Evolutionary conservation across 1,139 yeast species (phyloP), one percentile per base, ranked within the genome.

Genomic region (Debaryomycetaceae sp.): DNA sequence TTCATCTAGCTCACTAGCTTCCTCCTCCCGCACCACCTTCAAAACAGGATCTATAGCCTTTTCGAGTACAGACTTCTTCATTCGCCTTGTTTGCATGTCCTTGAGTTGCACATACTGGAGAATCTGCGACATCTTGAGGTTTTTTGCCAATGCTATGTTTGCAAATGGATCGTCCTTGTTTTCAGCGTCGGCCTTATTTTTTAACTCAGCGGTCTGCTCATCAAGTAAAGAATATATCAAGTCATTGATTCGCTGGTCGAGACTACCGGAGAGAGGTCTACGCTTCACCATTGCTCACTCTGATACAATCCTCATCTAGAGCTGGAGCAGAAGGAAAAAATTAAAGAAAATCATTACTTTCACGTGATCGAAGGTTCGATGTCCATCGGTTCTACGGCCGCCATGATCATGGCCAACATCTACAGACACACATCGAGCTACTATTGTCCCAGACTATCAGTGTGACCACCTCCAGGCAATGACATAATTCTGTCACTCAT

Each of bases 11-110:
- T 71, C 73, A 44, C 65, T 68, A 13, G 51, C 57, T 49, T 75
- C 79, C 42, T 78, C 83, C 17, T 71, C 73, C 22, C 72, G 64
- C 49, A 66, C 53, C 7, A 65, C 72, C 71, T 69, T 67, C 46
- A 83, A 62, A 0, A 81, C 84, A 23, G 71, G 73, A 24, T 78
- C 83, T 7, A 85, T 73, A 9, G 83, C 70, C 53, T 80, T 82
- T 52, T 81, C 85, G 42, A 87, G 64, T 43, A 55, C 59, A 38
- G 43, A 51, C 24, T 78, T 79, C 60, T 90, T 90, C 58, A 81
- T 80, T 50, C 97, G 68, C 47, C 81, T 78, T 55, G 89, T 66
- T 35, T 82, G 77, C 37, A 80, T 66, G 52, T 88, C 95, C 45
- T 82, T 81, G 31, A 69, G 58, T 50, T 81, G 83, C 14, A 80